Evolutionary conservation across 345 rosid genomes (phyloP).

Genomic region (Jatropha curcas): DNA sequence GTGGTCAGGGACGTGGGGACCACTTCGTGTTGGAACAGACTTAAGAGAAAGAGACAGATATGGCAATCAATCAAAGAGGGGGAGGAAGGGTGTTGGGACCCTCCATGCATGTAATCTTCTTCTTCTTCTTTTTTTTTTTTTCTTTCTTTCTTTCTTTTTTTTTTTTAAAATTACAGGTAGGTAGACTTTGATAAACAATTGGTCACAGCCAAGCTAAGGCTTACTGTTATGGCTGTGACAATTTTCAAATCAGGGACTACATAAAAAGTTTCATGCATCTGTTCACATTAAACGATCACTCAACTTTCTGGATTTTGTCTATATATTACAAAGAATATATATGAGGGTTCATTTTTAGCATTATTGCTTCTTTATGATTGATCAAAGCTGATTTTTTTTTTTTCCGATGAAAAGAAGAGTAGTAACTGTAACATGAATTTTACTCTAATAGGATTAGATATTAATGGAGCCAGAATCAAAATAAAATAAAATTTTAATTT

Average conservation of each 20-base stretch:
- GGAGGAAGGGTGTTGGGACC: conserved; percentile 2
- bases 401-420: no score
- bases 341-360: no score
- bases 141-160: not conserved
- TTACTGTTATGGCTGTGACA: conserved; percentile 1
- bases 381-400: no score
- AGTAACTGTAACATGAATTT: no score
- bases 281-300: not conserved
- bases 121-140: not conserved
- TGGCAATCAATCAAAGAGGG: not conserved
- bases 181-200: not conserved
- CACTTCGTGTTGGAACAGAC: conserved; percentile 21
- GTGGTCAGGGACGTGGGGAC: conserved; percentile 10
- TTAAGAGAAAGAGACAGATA: conserved; percentile 23
- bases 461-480: no score
- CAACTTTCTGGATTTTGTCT: not conserved
- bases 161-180: not conserved
- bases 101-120: conserved; percentile 12
- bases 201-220: not conserved
- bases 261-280: not conserved
- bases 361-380: no score
- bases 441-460: no score
- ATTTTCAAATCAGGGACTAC: not conserved
- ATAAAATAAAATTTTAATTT: no score
- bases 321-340: no score